Evolutionary conservation across 495 filamentous ascomycete species (phyloP).

Genomic region (Neurospora sp.): DNA sequence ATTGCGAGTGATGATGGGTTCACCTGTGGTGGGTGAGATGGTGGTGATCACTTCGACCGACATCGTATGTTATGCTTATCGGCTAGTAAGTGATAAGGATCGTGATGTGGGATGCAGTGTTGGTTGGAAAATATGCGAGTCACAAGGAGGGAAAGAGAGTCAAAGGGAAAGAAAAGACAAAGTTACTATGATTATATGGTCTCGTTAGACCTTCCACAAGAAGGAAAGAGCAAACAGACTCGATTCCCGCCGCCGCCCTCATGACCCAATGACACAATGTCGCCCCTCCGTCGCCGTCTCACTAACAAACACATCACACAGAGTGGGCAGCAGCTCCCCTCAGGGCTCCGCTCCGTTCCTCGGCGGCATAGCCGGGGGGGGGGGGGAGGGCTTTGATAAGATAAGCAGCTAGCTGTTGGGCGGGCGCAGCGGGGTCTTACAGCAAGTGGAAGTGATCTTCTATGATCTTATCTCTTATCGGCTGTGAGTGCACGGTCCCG

Average conservation of each 20-base stretch:
- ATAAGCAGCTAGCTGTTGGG: neutral
- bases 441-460: neutral
- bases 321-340: neutral
- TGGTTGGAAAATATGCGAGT: neutral
- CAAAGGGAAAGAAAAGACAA: neutral
- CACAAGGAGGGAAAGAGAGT: neutral
- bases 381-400: neutral
- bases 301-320: neutral
- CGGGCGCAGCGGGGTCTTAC: no score
- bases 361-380: neutral
- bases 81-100: neutral
- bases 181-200: neutral
- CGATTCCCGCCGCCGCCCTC: neutral
- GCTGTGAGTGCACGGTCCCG: neutral
- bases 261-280: neutral
- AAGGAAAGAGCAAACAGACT: neutral
- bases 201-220: neutral
- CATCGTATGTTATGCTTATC: conserved; percentile 35
- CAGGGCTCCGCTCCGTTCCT: neutral
- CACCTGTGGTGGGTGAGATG: conserved; percentile 78
- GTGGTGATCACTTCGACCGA: conserved; percentile 73
- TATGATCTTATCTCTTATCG: neutral
- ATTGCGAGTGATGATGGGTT: conserved; percentile 62
- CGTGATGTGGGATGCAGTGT: neutral
- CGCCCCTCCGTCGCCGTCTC: neutral